phyloP scores from a whole-genome alignment of 345 rosid species.

The Murraya paniculata region DNA sequence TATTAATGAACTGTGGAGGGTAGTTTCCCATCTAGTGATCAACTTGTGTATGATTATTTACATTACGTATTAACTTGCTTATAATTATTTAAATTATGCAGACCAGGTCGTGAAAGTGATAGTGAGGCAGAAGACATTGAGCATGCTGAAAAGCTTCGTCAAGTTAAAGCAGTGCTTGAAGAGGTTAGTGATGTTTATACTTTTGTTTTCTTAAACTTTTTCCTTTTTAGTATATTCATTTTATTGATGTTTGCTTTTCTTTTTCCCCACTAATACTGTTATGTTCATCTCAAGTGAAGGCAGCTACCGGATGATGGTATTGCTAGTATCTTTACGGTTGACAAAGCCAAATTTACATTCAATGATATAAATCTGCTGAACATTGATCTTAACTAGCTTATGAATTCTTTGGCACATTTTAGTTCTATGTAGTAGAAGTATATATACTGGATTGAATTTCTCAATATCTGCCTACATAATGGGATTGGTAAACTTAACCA shows the following conservation, averaged over 20 bases:
- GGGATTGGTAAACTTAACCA: background rate
- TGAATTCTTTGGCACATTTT: background rate
- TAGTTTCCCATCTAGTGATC: background rate
- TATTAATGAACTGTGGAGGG: background rate
- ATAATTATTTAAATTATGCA: slow-evolving; percentile 30
- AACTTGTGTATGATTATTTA: slow-evolving; percentile 16
- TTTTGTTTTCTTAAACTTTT: background rate
- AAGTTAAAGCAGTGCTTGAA: slow-evolving; percentile 97
- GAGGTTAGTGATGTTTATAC: slow-evolving; percentile 51
- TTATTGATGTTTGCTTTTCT: slow-evolving; percentile 3
- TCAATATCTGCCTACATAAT: background rate
- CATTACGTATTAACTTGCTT: slow-evolving; percentile 2
- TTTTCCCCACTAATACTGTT: background rate
- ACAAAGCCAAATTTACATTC: background rate
- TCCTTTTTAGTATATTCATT: background rate
- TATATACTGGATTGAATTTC: background rate
- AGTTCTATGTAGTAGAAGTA: background rate
- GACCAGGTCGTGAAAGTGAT: slow-evolving; percentile 93
- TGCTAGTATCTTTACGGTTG: background rate
- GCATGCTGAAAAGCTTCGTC: slow-evolving; percentile 99
- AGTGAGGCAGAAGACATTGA: slow-evolving; percentile 98
- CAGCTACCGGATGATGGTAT: background rate
- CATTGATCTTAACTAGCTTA: background rate
- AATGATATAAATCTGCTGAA: background rate
- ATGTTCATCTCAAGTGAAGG: slow-evolving; percentile 4